Evolutionary conservation across 2,329 filamentous ascomycete genomes (phyloP), one percentile per base, ranked within the genome.

Genomic region (Pestalotiopsis sp.): DNA sequence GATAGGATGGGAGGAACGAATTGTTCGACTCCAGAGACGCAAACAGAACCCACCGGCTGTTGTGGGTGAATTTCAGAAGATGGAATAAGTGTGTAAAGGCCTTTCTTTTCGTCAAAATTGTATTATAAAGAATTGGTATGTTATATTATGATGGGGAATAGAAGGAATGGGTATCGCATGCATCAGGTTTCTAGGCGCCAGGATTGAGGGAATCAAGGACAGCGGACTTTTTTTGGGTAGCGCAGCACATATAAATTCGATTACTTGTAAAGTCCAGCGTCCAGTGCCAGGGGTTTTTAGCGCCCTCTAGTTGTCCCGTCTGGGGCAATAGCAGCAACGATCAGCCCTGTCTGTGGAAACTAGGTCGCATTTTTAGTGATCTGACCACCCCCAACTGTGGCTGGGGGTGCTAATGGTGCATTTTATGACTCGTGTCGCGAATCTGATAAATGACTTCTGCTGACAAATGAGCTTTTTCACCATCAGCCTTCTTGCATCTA

Each of bases 1-100:
- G 91, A 92, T 77, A 81, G 78, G 36, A 31, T 67, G 65, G 65
- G 65, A 45, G 65, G 65, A 20, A 20, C 36, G 11, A 52, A 60
- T 14, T 27, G 41, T 12, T 56, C 27, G 7, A 14, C 13, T 4
- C 56, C 65, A 11, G 65, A 38, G n/a, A 17, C 3, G 17, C 41
- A 59, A 31, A 9, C 65, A 13, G 65, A 67, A 25, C 66, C 57
- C 17, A 67, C 66, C 20, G 66, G 58, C 7, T 67, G 66, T 27
- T 67, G 66, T 41, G 66, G 66, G 14, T 67, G 20, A 36, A 3
- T 4, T 11, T 20, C 5, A 36, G 25, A 20, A 12, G 13, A 60
- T 27, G 12, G 23, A 23, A 23, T 23, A 23, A 23, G n/a, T 20
- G n/a, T 17, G 3, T 3, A 20, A 20, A 12, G 12, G 59, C 11